Evolutionary conservation across 2,329 filamentous ascomycete species (phyloP).

Genomic region (Phialocephala sp.): DNA sequence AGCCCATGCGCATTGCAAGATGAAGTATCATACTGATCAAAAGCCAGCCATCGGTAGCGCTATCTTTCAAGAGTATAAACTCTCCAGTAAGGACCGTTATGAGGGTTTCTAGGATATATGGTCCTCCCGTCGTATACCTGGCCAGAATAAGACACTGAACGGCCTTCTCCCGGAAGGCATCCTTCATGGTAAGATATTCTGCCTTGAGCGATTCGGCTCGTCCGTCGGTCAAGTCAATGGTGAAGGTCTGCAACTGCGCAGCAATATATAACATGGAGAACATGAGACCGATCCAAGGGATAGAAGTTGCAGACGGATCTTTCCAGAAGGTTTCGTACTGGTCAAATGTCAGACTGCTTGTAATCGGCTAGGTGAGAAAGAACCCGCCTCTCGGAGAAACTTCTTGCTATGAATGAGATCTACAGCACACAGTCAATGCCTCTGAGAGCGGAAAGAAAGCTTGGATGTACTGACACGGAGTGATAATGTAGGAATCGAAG

Average conservation of each 20-base stretch:
- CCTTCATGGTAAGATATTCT: conserved; percentile 37
- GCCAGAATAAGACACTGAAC: conserved; percentile 42
- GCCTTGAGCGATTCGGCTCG: conserved; percentile 35
- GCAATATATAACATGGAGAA: conserved; percentile 37
- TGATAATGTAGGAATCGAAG: conserved; percentile 38
- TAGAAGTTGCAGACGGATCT: conserved; percentile 33
- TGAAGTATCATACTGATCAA: conserved; percentile 41
- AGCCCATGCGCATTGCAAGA: conserved; percentile 60
- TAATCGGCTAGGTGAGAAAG: conserved; percentile 30
- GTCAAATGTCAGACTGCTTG: conserved; percentile 36
- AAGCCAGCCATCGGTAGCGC: conserved; percentile 37
- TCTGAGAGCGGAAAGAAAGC: conserved; percentile 30
- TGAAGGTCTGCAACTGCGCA: conserved; percentile 38
- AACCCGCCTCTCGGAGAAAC: conserved; percentile 40
- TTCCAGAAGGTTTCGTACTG: conserved; percentile 39
- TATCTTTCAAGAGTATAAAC: conserved; percentile 36
- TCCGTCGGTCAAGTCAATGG: conserved; percentile 35
- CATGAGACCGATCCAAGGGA: conserved; percentile 37
- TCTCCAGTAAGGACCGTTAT: conserved; percentile 36
- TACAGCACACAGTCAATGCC: conserved; percentile 34
- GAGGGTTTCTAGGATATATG: conserved; percentile 40
- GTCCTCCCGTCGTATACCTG: conserved; percentile 39
- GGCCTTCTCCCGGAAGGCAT: conserved; percentile 40
- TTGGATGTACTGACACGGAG: conserved; percentile 36
- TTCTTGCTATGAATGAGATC: conserved; percentile 39